Evolutionary conservation across 1,139 yeast species (phyloP).

Genomic region (Hanseniaspora uvarum): DNA sequence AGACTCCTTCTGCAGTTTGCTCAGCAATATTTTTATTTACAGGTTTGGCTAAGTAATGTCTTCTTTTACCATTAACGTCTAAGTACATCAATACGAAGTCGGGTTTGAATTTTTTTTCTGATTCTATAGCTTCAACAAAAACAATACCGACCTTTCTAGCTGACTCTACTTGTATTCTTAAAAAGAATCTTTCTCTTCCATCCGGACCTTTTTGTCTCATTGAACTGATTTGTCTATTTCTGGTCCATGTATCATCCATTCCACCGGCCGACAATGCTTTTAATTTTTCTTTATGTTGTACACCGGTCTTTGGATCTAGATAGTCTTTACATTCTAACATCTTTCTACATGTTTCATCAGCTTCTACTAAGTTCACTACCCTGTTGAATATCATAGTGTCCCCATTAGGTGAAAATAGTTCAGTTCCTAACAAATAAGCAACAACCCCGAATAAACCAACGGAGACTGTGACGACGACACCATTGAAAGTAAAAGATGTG

Average conservation of each 20-base stretch:
- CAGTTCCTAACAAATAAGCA: conserved; percentile 64
- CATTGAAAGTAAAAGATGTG: conserved; percentile 51
- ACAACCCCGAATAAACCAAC: conserved; percentile 60
- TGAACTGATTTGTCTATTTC: conserved; percentile 69
- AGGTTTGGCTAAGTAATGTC: conserved; percentile 65
- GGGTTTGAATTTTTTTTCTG: conserved; percentile 55
- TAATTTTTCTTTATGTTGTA: conserved; percentile 41
- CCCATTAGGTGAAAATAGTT: conserved; percentile 76
- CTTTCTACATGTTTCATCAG: conserved; percentile 50
- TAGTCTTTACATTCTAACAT: conserved; percentile 43
- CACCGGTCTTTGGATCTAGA: conserved; percentile 20
- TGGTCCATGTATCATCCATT: conserved; percentile 68
- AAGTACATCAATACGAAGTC: conserved; percentile 65
- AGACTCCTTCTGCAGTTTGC: conserved; percentile 18
- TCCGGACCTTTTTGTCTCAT: conserved; percentile 50
- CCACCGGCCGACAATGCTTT: conserved; percentile 72
- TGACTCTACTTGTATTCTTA: conserved; percentile 83
- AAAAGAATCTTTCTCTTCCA: conserved; percentile 68
- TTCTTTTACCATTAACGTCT: conserved; percentile 61
- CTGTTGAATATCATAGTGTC: conserved; percentile 84
- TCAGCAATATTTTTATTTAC: conserved; percentile 29
- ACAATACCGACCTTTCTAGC: conserved; percentile 51
- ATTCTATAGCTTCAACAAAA: conserved; percentile 60
- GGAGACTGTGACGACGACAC: conserved; percentile 56
- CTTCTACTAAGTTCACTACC: conserved; percentile 66